These are phyloP conservation scores for Vitis amurensis DNA, from an alignment of 164 flowering plant genomes.

Conservation along the genomic window DNA sequence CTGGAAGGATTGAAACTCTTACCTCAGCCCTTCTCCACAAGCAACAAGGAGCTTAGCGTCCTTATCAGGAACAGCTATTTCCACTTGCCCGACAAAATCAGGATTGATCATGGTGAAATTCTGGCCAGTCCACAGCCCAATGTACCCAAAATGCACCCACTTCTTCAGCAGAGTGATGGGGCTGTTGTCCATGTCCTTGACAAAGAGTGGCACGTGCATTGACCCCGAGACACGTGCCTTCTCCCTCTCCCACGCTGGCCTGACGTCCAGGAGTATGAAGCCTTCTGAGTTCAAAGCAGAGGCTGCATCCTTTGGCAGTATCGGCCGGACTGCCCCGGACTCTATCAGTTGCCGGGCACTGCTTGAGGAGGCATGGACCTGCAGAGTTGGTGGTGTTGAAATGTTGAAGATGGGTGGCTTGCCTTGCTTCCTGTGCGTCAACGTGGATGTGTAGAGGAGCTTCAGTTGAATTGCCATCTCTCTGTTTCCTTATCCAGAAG, in stretches of 20 bases:
- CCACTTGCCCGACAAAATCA: conserved; percentile 54
- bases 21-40: conserved; percentile 96
- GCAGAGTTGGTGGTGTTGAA: conserved; percentile 6
- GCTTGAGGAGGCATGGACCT: conserved; percentile 27
- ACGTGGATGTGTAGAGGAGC: conserved; percentile 13
- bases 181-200: conserved; percentile 64
- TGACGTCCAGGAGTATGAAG: conserved; percentile 62
- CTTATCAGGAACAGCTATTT: conserved; percentile 61
- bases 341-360: conserved; percentile 53
- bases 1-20: background rate
- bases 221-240: conserved; percentile 81
- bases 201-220: conserved; percentile 77
- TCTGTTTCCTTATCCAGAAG: conserved; percentile 8
- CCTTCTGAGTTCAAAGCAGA: conserved; percentile 48
- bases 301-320: conserved; percentile 57
- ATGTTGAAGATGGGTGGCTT: conserved; percentile 5
- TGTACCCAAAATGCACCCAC: conserved; percentile 96
- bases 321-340: conserved; percentile 52
- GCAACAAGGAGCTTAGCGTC: conserved; percentile 67
- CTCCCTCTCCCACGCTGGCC: conserved; percentile 88
- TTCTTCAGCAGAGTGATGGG: conserved; percentile 74
- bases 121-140: conserved; percentile 94
- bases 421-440: conserved; percentile 16
- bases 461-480: conserved; percentile 40
- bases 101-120: conserved; percentile 63